Percentiles rank a stretch among this genome's conserved stretches.
phyloP scores from a whole-genome alignment of 192 early-diverging fungal genomes.

The Coemansia sp. region DNA sequence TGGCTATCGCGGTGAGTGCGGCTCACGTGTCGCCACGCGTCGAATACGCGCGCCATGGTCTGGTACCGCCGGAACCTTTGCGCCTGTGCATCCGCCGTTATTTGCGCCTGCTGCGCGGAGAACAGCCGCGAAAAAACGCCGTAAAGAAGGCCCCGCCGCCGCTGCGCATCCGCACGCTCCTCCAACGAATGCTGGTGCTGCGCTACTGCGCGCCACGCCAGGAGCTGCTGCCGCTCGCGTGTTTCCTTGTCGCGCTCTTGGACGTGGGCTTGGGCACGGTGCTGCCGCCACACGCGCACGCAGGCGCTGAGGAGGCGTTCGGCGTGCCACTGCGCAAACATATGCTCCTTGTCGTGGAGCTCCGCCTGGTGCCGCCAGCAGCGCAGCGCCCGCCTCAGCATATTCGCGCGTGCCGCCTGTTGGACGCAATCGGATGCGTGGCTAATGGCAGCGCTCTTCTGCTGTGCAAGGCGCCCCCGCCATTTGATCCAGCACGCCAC shows the following conservation, averaged over 20 bases:
- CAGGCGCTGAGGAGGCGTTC: not conserved
- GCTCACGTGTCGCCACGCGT: not conserved
- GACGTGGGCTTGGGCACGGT: not conserved
- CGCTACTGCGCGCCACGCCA: conserved; percentile 2
- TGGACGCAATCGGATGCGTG: not conserved
- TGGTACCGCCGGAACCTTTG: not conserved
- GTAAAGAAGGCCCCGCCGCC: not conserved
- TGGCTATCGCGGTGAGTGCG: conserved; percentile 11
- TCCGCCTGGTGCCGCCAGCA: conserved; percentile 6
- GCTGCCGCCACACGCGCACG: conserved; percentile 10
- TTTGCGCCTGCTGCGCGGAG: not conserved
- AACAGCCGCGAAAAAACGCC: too few species aligned
- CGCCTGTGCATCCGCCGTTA: not conserved
- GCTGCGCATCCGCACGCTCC: conserved; percentile 13
- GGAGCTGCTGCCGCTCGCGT: not conserved
- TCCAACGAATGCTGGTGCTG: not conserved
- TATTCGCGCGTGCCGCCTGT: not conserved
- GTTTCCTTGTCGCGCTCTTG: not conserved
- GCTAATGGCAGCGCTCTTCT: not conserved
- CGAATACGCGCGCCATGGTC: not conserved
- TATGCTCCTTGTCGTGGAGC: not conserved
- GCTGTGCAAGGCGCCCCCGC: not conserved
- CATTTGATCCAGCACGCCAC: not conserved
- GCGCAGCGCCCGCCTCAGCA: not conserved
- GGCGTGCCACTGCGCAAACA: not conserved